Conservation (phyloP, 306 rosid species). For the Ammopiptanthus mongolicus region DNA sequence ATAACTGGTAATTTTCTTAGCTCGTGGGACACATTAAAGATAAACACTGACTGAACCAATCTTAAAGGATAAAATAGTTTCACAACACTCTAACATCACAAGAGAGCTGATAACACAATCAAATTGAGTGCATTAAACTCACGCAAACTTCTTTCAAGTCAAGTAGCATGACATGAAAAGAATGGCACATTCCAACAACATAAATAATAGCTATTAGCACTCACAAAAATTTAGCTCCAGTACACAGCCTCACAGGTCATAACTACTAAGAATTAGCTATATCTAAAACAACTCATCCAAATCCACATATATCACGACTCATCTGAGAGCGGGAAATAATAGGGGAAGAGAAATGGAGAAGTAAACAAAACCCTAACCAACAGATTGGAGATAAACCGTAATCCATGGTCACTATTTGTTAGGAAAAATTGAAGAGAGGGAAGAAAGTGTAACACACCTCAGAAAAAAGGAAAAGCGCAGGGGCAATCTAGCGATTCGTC, state of each 20-base stretch:
- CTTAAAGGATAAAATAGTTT: background rate
- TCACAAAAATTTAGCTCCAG: background rate
- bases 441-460: slow-evolving; percentile 37
- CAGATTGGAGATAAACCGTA: slow-evolving; percentile 10
- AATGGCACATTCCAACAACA: background rate
- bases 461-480: background rate
- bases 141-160: background rate
- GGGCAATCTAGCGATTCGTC: slow-evolving; percentile 57
- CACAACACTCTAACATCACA: background rate
- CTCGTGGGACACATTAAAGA: background rate
- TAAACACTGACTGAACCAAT: background rate
- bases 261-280: background rate
- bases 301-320: background rate
- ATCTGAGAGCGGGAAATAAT: background rate
- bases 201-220: background rate
- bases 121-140: background rate
- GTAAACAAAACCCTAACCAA: background rate
- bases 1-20: background rate
- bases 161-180: background rate
- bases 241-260: background rate
- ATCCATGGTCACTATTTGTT: background rate
- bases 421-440: background rate
- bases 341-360: too few species aligned
- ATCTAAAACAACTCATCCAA: background rate
- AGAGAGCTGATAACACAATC: background rate